phyloP scores from a whole-genome alignment of 2,329 filamentous ascomycete genomes.

The Aspergillus latus region DNA sequence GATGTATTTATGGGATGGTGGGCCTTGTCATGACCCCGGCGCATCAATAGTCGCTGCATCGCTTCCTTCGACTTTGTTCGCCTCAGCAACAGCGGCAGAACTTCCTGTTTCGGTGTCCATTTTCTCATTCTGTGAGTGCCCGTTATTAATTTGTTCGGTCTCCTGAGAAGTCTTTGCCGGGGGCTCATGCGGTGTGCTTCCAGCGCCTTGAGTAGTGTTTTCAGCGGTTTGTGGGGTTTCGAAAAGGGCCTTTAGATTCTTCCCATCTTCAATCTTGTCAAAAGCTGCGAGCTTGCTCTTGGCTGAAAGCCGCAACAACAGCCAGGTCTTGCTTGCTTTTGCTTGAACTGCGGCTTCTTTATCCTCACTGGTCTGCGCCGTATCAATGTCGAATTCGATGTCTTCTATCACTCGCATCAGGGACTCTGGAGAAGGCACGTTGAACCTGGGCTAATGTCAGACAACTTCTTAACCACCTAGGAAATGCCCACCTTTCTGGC shows the following conservation, averaged over 20 bases:
- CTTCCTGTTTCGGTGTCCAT: slow-evolving; percentile 11
- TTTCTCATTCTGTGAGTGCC: slow-evolving; percentile 9
- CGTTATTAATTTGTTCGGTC: slow-evolving; percentile 7
- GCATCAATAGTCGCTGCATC: slow-evolving; percentile 12
- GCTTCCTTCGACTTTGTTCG: slow-evolving; percentile 11
- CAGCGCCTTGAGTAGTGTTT: slow-evolving; percentile 18
- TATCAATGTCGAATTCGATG: slow-evolving; percentile 83
- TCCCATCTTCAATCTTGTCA: slow-evolving; percentile 83
- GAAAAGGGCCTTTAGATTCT: slow-evolving; percentile 60
- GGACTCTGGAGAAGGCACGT: slow-evolving; percentile 66
- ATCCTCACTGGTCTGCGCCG: slow-evolving; percentile 66
- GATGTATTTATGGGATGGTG: background rate
- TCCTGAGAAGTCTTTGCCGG: slow-evolving; percentile 20
- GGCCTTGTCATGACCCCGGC: slow-evolving; percentile 19
- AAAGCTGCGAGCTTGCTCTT: slow-evolving; percentile 72
- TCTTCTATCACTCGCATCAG: slow-evolving; percentile 73
- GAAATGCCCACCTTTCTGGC: slow-evolving; percentile 48
- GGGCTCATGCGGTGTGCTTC: slow-evolving; percentile 27
- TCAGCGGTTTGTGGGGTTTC: slow-evolving; percentile 28
- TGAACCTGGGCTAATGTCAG: slow-evolving; percentile 52
- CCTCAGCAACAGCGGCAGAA: slow-evolving; percentile 10
- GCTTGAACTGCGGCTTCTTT: slow-evolving; percentile 62
- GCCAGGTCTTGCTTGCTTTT: slow-evolving; percentile 88
- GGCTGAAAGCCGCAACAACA: slow-evolving; percentile 77
- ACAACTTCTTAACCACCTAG: background rate